These are phyloP conservation scores for Penicillium soppii DNA, from an alignment of 495 filamentous ascomycete genomes.

Conservation along the genomic window DNA sequence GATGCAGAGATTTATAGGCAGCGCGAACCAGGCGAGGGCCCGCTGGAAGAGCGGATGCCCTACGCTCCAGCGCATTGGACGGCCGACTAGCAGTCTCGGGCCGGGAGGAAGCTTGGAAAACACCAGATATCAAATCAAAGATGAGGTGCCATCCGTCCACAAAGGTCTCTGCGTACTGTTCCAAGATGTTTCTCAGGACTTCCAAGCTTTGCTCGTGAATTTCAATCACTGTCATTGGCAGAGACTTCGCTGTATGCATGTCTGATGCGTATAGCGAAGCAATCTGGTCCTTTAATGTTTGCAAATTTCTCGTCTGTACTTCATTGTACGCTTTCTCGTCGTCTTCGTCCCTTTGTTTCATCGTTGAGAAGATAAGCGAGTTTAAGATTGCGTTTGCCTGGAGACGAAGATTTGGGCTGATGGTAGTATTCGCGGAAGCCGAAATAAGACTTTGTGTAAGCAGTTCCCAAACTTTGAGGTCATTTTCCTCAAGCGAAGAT, in stretches of 20 bases:
- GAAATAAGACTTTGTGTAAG: conserved; percentile 69
- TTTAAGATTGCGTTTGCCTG: conserved; percentile 74
- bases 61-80: conserved; percentile 18
- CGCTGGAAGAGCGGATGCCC: conserved; percentile 42
- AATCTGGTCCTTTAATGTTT: conserved; percentile 60
- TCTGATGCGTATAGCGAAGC: conserved; percentile 47
- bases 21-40: conserved; percentile 76
- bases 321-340: conserved; percentile 35
- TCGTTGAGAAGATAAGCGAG: conserved; percentile 60
- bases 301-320: conserved; percentile 70
- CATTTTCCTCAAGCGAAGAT: conserved; percentile 55
- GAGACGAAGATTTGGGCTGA: conserved; percentile 61
- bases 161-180: conserved; percentile 84
- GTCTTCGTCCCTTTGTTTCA: conserved; percentile 33
- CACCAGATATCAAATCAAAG: conserved; percentile 81
- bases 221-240: conserved; percentile 61
- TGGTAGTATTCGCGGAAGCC: conserved; percentile 54
- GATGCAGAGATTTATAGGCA: conserved; percentile 82
- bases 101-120: conserved; percentile 57
- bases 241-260: conserved; percentile 25
- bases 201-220: conserved; percentile 83
- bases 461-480: conserved; percentile 70
- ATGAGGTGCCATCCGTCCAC: conserved; percentile 78
- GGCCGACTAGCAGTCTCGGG: conserved; percentile 17
- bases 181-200: conserved; percentile 75